Percentiles rank a stretch among this genome's conserved stretches.
Conservation (phyloP, 306 rosid species). For the Dryas alaskensis region DNA sequence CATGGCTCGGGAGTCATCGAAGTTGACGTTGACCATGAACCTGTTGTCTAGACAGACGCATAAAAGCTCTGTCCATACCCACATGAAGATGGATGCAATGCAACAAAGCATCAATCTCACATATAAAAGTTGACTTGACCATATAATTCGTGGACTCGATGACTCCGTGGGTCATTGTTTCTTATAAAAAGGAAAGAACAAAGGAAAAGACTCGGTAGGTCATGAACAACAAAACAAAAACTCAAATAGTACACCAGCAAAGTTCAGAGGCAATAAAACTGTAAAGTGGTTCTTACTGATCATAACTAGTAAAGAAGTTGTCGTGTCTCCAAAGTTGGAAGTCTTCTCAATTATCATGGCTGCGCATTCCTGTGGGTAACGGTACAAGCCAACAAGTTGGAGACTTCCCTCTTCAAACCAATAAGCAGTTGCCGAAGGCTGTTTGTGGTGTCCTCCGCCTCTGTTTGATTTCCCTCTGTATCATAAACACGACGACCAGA, state of each 20-base stretch:
- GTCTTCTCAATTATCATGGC: neutral
- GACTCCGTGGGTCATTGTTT: neutral
- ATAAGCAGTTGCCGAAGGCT: conserved; percentile 2
- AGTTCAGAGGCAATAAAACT: neutral
- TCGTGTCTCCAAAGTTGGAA: neutral
- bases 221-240: neutral
- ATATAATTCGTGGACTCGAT: neutral
- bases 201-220: neutral
- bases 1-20: neutral
- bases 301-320: neutral
- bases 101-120: neutral
- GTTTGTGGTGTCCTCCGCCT: neutral
- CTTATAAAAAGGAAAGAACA: neutral
- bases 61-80: too few species aligned
- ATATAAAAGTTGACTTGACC: conserved; percentile 1
- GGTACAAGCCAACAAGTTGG: conserved; percentile 8
- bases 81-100: neutral
- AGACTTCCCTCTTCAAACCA: conserved; percentile 19
- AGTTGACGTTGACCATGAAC: neutral
- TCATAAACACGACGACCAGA: too few species aligned
- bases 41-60: neutral
- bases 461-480: neutral
- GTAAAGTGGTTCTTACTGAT: neutral
- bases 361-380: conserved; percentile 5
- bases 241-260: neutral